Evolutionary conservation across 345 rosid genomes (phyloP), one percentile per base, ranked within the genome.

Genomic region (Populus euphratica): DNA sequence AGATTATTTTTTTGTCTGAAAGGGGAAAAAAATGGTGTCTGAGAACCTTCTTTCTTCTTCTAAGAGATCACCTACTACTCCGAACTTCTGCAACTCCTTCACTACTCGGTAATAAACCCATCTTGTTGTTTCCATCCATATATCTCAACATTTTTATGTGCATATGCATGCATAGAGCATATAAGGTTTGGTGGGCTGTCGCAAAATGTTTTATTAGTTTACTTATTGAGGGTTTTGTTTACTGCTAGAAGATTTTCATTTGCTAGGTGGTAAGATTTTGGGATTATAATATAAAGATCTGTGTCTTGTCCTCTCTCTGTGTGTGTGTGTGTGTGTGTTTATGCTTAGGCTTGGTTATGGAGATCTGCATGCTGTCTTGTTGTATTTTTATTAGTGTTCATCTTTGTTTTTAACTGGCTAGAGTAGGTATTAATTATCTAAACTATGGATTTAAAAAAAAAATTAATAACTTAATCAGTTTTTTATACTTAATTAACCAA

Each of bases 61-160:
- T 27, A 81, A 74, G 71, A 85, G 79, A 80, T 85, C 88, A 27
- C 87, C 86, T 0, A 75, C 81, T 70, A 70, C 83, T 43, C 47
- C 14, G 36, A 83, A 75, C 73, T 86, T 84, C 83, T 78, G 81
- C 78, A 82, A 77, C 70, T 74, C 84, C 70, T 88, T 86, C 86
- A 79, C 91, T 73, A 90, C 92, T 72, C 83, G 90, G 93, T 91
- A 81, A 8, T 14, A 14, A 33, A 16, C 64, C n/a, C 73, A 21
- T 69, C 74, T 70, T 70, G 75, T 29, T 73, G 29, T 25, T 17
- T 35, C 41, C 72, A 35, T n/a, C 13, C 14, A 1, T 31, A 31
- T 31, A 31, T 11, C 68, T 64, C 13, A 47, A 47, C 52, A 3
- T 47, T 47, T 47, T n/a, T 66, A 5, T 44, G 7, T 35, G 16